A percentile compares a stretch with the other conserved stretches of the same genome.
phyloP scores from a whole-genome alignment of 169 alveolate species.

The Eimeria praecox region DNA sequence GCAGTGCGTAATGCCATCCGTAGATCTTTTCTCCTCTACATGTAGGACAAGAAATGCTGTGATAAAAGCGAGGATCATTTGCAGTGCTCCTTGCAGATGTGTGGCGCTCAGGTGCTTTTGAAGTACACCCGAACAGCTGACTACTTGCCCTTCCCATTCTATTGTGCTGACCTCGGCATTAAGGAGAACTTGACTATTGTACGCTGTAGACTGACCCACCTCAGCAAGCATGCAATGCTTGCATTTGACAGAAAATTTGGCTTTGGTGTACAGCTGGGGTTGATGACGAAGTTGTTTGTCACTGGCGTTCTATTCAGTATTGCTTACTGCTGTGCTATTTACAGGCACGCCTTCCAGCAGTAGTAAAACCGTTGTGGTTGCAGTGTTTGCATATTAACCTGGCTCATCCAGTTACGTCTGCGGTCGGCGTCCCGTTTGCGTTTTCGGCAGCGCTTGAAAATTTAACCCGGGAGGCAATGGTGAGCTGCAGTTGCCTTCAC shows the following conservation, averaged over 20 bases:
- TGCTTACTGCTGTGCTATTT: background rate
- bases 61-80: background rate
- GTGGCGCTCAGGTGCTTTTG: conserved; percentile 50
- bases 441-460: conserved; percentile 68
- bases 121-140: conserved; percentile 64
- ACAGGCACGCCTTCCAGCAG: conserved; percentile 64
- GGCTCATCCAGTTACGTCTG: conserved; percentile 42
- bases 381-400: conserved; percentile 43
- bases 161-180: conserved; percentile 40
- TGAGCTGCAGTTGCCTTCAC: background rate
- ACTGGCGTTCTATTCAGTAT: background rate
- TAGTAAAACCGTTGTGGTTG: conserved; percentile 34
- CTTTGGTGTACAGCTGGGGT: background rate
- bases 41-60: background rate
- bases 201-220: background rate
- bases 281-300: background rate
- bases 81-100: background rate
- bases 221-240: background rate
- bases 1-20: conserved; percentile 22
- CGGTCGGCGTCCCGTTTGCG: conserved; percentile 69
- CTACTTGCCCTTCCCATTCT: conserved; percentile 49
- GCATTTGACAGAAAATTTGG: background rate
- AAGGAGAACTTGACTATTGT: conserved; percentile 56
- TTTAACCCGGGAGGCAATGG: conserved; percentile 71
- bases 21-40: background rate